phyloP scores from a whole-genome alignment of 495 filamentous ascomycete species.

The Cryomyces minteri region DNA sequence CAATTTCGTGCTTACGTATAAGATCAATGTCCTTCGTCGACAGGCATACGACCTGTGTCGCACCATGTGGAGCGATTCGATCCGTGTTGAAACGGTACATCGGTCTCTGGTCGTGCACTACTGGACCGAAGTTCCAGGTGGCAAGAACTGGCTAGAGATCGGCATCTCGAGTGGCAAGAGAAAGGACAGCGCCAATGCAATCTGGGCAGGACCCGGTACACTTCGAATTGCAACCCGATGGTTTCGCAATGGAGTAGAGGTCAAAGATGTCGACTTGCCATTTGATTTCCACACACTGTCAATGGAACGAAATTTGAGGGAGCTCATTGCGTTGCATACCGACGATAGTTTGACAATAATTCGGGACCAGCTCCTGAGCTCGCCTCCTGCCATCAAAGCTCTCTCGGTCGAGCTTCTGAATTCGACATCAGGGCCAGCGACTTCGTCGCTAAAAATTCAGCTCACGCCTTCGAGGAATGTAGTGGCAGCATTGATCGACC shows the following conservation, averaged over 20 bases:
- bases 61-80: constrained; percentile 53
- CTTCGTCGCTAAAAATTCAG: constrained; percentile 1
- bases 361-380: constrained; percentile 33
- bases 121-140: constrained; percentile 48
- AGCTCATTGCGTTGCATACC: constrained; percentile 57
- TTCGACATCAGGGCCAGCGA: constrained; percentile 34
- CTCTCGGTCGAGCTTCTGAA: constrained; percentile 34
- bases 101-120: constrained; percentile 77
- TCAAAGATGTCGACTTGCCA: constrained; percentile 40
- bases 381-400: constrained; percentile 25
- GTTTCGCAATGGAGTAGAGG: constrained; percentile 65
- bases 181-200: constrained; percentile 19
- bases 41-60: constrained; percentile 52
- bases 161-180: constrained; percentile 48
- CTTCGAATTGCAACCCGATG: constrained; percentile 52
- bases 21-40: constrained; percentile 57
- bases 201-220: constrained; percentile 14
- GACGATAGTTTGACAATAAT: constrained; percentile 43
- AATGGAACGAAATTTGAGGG: constrained; percentile 50
- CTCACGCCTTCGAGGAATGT: constrained; percentile 1
- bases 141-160: constrained; percentile 83
- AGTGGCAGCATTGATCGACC: constrained; percentile 6
- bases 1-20: constrained; percentile 68
- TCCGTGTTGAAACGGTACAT: constrained; percentile 58
- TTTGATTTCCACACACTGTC: constrained; percentile 51